Conservation (phyloP, 108 stramenopile genomes). For the Nitzschia sp. region DNA sequence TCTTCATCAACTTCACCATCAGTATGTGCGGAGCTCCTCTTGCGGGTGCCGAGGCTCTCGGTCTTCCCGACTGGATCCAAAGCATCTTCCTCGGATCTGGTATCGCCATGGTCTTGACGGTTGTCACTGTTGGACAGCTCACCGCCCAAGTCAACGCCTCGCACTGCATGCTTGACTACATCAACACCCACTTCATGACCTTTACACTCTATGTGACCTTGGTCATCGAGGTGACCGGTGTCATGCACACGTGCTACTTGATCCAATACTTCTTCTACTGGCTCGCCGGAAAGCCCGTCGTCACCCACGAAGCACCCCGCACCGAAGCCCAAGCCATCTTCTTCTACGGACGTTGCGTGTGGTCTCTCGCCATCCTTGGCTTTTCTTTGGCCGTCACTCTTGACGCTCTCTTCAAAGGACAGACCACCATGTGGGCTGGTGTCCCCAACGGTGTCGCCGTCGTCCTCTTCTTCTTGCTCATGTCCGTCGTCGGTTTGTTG, state of each 20-base stretch:
- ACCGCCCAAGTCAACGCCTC: constrained; percentile 72
- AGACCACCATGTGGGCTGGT: constrained; percentile 66
- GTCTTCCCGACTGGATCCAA: constrained; percentile 55
- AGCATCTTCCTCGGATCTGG: constrained; percentile 73
- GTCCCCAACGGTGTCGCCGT: constrained; percentile 49
- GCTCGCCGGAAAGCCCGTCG: constrained; percentile 53
- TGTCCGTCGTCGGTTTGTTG: constrained; percentile 61
- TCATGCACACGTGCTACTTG: constrained; percentile 73
- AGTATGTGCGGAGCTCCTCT: constrained; percentile 65
- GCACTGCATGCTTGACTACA: constrained; percentile 81
- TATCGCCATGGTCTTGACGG: constrained; percentile 73
- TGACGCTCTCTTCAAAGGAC: constrained; percentile 51
- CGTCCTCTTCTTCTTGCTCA: constrained; percentile 54
- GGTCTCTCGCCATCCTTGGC: constrained; percentile 48
- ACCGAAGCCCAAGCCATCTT: constrained; percentile 25
- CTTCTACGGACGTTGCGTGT: constrained; percentile 55
- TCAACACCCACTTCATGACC: constrained; percentile 75
- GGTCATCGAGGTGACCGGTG: constrained; percentile 62
- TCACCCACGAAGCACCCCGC: constrained; percentile 56
- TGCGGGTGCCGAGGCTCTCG: constrained; percentile 52
- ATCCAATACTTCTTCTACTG: constrained; percentile 46
- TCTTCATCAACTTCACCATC: constrained; percentile 72
- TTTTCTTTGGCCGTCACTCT: constrained; percentile 64
- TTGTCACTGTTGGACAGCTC: constrained; percentile 75
- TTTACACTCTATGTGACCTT: constrained; percentile 66